These are phyloP conservation scores for Colletotrichum brevisporum DNA, from an alignment of 2,329 filamentous ascomycete species.

Conservation along the genomic window DNA sequence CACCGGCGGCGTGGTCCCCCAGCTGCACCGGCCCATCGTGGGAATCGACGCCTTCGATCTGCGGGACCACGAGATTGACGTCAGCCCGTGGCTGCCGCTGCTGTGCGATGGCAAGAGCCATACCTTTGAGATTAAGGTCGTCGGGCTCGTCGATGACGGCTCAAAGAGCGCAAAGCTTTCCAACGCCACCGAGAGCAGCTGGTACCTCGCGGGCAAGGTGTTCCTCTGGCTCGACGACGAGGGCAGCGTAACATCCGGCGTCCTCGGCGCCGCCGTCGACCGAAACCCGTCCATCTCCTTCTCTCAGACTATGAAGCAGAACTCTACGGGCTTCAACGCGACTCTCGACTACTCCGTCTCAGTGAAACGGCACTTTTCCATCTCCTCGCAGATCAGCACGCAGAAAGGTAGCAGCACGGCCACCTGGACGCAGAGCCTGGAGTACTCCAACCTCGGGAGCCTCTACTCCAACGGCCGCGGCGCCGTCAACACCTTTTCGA, in stretches of 20 bases:
- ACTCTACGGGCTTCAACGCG: constrained; percentile 68
- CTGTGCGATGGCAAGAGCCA: constrained; percentile 77
- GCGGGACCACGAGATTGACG: constrained; percentile 84
- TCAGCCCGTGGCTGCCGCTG: constrained; percentile 81
- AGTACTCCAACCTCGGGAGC: constrained; percentile 67
- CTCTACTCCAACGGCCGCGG: constrained; percentile 43
- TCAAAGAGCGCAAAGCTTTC: constrained; percentile 61
- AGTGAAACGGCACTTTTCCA: constrained; percentile 67
- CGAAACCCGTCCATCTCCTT: constrained; percentile 62
- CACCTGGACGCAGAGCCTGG: constrained; percentile 70
- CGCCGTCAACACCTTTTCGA: constrained; percentile 46
- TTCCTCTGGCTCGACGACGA: constrained; percentile 78
- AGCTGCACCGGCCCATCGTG: constrained; percentile 83
- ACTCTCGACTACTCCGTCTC: constrained; percentile 71
- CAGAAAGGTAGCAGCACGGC: constrained; percentile 57
- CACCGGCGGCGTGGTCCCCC: constrained; percentile 83
- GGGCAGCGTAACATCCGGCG: constrained; percentile 66
- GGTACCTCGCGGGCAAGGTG: constrained; percentile 84
- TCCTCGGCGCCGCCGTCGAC: constrained; percentile 47
- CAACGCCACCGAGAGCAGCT: constrained; percentile 72
- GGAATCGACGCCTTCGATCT: constrained; percentile 86
- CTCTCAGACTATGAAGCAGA: constrained; percentile 61
- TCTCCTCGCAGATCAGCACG: constrained; percentile 66
- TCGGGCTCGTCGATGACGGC: constrained; percentile 73
- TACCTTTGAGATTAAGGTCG: constrained; percentile 77